Evolutionary conservation across 2,329 filamentous ascomycete genomes (phyloP), one percentile per base, ranked within the genome.

Genomic region (Ceratocystis alfenasii): DNA sequence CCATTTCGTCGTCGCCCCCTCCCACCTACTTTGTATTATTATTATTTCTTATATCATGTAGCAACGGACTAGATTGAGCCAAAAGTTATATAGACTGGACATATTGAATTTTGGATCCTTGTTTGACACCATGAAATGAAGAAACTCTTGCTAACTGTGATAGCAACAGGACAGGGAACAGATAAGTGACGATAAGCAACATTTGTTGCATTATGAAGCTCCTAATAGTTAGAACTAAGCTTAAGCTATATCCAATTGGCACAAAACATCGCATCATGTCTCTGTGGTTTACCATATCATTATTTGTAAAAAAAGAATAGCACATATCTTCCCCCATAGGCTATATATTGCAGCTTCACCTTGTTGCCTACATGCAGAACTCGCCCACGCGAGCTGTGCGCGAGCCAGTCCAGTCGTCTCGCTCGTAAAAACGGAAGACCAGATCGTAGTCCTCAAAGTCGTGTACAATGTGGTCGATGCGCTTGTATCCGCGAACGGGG

Each of bases 371-470:
- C 30, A 65, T 50, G 45, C 61, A 64, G 30, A 66, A 76, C 74
- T 85, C 82, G 17, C 82, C 82, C 60, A 85, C 80, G 36, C 81
- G 76, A 7, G 82, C 80, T 28, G 74, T 75, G 69, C 80, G 80
- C 10, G 78, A 77, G 10, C 81, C 81, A 61, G 76, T 74, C 83
- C 83, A 97, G 72, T 88, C 93, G 70, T 95, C 85, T 68, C 90
- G 85, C 79, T 97, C 92, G 74, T 95, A 99, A 80, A 95, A 96
- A 67, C 93, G 85, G 78, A 99, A 99, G 59, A 99, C 88, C 46
- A 99, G 81, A 75, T 97, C 92, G 73, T 99, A 99, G 64, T 95
- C 94, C 73, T 99, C 93, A 71, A 99, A 87, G 72, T 97, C 92
- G 75, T 99, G 94, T 63, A 99, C 90, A 70, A 99, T 96, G 65